phyloP scores from a whole-genome alignment of 2,329 filamentous ascomycete species.

The Diaporthe sp. region DNA sequence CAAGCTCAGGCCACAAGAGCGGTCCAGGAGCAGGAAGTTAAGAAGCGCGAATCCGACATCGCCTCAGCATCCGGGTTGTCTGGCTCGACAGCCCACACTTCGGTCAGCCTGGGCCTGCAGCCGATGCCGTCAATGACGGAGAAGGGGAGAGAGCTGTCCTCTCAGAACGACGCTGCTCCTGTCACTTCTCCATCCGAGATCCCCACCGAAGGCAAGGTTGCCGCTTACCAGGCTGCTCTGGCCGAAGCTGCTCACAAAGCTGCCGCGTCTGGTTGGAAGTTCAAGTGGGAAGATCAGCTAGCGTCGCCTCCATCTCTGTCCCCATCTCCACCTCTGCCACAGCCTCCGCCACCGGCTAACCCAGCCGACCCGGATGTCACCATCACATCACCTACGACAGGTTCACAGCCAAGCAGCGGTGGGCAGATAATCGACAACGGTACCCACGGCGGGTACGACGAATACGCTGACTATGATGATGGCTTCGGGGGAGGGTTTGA shows the following conservation, averaged over 20 bases:
- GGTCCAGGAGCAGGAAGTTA: slow-evolving; percentile 42
- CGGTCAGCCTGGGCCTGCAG: slow-evolving; percentile 51
- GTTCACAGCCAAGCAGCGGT: slow-evolving; percentile 44
- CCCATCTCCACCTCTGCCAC: not conserved
- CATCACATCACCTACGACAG: slow-evolving; percentile 47
- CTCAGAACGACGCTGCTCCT: slow-evolving; percentile 32
- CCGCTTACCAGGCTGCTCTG: slow-evolving; percentile 85
- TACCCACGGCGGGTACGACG: slow-evolving; percentile 67
- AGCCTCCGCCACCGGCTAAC: slow-evolving; percentile 46
- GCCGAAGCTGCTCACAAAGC: slow-evolving; percentile 84
- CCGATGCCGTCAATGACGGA: slow-evolving; percentile 36
- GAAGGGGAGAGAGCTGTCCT: slow-evolving; percentile 27
- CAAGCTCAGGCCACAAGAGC: slow-evolving; percentile 59
- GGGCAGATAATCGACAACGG: slow-evolving; percentile 32
- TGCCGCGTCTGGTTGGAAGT: slow-evolving; percentile 68
- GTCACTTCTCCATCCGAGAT: slow-evolving; percentile 32
- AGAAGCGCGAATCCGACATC: slow-evolving; percentile 58
- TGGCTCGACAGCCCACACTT: slow-evolving; percentile 65
- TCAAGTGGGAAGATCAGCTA: slow-evolving; percentile 70
- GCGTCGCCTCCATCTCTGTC: slow-evolving; percentile 48
- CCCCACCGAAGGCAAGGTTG: slow-evolving; percentile 50
- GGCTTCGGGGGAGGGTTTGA: slow-evolving; percentile 29
- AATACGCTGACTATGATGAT: slow-evolving; percentile 52
- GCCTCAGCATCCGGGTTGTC: slow-evolving; percentile 59
- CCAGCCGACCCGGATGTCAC: slow-evolving; percentile 45